Base-by-base conservation (phyloP, 805 yeast genomes). In the Yamadazyma phyllophila region DNA sequence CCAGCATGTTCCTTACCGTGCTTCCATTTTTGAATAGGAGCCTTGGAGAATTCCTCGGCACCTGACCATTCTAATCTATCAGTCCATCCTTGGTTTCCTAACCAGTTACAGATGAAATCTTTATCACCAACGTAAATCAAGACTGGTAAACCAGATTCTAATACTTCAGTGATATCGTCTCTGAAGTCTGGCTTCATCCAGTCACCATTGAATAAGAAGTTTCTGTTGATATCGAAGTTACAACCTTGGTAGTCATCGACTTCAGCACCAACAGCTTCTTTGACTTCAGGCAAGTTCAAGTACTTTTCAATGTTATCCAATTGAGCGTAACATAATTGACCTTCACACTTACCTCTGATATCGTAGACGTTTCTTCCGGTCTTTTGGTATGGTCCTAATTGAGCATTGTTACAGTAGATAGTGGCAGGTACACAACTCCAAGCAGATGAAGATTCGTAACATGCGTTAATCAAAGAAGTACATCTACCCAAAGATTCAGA, bases 291-390 rank as follows among this genome's bases (percentile, higher is more conserved):
- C 60, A 69, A 66, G 69, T 92, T 92, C 73, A 92, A 76, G 71
- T 83, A 92, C 49, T 81, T 69, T 56, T 85, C 92, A 61, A 90
- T 80, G 67, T 81, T 83, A 50, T 80, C 79, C 67, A 87, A 71
- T 44, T 81, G 88, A n/a, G 79, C 76, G 76, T 92, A 92, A 67
- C 99, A 92, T 54, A 85, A 73, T 41, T 66, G 72, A 44, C 82
- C 84, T 65, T 84, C 87, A 71, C 98, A 92, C 55, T 77, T 75
- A 46, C 61, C 80, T 68, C 97, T 81, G 51, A 92, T 82, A 62
- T 92, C 99, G 65, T 92, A 92, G 45, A 88, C 92, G 63, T 92
- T 94, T 63, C 83, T 80, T 36, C 97, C 97, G 12, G 97, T 87
- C 57, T 76, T 62, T 75, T 81, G 84, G 66, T 84, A 88, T 26